Percentiles rank a stretch among this genome's conserved stretches.
phyloP scores from a whole-genome alignment of 495 filamentous ascomycete genomes.

The Thermothielavioides terrestris region DNA sequence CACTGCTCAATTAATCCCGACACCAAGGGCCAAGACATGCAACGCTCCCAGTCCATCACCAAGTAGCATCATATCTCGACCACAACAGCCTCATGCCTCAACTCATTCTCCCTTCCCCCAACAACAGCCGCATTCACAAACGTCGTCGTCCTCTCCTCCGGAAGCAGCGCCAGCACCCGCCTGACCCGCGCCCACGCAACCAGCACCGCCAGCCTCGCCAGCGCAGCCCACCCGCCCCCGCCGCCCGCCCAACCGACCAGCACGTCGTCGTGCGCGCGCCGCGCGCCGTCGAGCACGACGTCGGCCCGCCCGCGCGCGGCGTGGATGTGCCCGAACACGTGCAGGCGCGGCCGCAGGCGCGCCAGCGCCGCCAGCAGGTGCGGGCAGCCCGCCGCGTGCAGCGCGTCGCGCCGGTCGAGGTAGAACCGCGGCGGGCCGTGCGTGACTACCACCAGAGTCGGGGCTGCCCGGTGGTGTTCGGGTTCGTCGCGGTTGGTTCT shows the following conservation, averaged over 20 bases:
- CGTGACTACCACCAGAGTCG: background rate
- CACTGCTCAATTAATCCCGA: no score
- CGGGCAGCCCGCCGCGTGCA: conserved; percentile 3
- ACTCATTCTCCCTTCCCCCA: background rate
- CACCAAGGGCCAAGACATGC: no score
- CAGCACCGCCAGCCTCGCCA: background rate
- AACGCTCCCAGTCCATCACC: no score
- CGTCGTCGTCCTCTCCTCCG: background rate
- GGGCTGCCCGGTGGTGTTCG: background rate
- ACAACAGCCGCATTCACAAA: conserved; percentile 1
- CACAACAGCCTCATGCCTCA: background rate
- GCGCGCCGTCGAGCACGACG: background rate
- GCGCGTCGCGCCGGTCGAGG: conserved; percentile 4
- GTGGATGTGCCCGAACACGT: conserved; percentile 7
- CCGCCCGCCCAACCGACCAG: conserved; percentile 3
- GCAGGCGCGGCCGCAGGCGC: conserved; percentile 1
- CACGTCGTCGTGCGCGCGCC: conserved; percentile 2
- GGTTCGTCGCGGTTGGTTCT: no score
- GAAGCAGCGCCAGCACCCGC: background rate
- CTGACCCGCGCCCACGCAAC: background rate
- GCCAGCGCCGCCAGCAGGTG: background rate
- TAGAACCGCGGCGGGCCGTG: background rate
- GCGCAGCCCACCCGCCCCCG: background rate
- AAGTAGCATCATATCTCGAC: background rate
- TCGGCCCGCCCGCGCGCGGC: background rate